Conservation (phyloP, 495 filamentous ascomycete genomes). For the Aspergillus hancockii region DNA sequence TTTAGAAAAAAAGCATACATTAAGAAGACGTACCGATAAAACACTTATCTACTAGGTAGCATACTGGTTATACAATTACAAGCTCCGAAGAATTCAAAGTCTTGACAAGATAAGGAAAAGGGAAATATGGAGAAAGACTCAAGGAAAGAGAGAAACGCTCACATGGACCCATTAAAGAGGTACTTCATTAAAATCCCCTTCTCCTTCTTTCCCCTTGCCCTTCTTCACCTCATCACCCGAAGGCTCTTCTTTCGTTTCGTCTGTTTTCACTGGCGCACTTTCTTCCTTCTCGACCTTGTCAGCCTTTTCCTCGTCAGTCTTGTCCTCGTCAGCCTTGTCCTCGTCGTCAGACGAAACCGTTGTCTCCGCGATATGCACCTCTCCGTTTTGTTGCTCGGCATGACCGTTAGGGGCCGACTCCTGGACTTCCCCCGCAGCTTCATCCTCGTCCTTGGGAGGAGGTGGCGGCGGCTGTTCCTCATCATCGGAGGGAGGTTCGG, state of each 20-base stretch:
- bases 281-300: conserved; percentile 15
- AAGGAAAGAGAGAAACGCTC: conserved; percentile 15
- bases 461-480: conserved; percentile 34
- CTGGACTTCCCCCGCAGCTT: conserved; percentile 1
- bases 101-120: conserved; percentile 3
- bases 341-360: conserved; percentile 1
- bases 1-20: background rate
- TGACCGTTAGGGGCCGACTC: conserved; percentile 19
- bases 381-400: conserved; percentile 26
- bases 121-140: conserved; percentile 3
- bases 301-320: too few relatives aligned
- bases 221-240: conserved; percentile 22
- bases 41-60: background rate
- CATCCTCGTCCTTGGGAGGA: conserved; percentile 40
- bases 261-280: conserved; percentile 23
- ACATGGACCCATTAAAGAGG: conserved; percentile 31
- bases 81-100: conserved; percentile 8
- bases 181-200: conserved; percentile 46
- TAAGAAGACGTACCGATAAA: background rate
- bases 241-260: conserved; percentile 25
- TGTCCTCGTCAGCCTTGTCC: conserved; percentile 6
- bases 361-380: conserved; percentile 8
- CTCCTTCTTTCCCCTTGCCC: conserved; percentile 36
- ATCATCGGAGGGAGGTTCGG: conserved; percentile 34
- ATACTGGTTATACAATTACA: conserved; percentile 10